These are phyloP conservation scores for Parietaria judaica DNA, from an alignment of 306 rosid species.

Conservation along the genomic window DNA sequence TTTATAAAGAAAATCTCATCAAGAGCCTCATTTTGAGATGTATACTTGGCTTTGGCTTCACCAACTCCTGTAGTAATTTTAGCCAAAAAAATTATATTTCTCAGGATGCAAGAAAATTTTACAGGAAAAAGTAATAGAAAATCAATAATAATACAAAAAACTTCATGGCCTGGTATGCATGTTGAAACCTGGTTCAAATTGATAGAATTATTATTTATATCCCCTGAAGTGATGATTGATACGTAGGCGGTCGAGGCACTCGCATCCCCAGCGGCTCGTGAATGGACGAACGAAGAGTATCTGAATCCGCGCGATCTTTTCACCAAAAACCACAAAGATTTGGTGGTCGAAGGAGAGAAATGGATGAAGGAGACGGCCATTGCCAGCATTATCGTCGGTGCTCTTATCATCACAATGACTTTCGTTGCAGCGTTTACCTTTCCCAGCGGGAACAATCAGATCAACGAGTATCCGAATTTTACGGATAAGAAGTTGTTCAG, in stretches of 20 bases:
- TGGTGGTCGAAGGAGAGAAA: neutral
- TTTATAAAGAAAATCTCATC: no score
- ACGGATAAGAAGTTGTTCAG: neutral
- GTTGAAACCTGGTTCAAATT: no score
- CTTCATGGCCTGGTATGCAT: no score
- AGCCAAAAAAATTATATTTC: no score
- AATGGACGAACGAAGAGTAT: neutral
- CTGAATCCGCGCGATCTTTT: neutral
- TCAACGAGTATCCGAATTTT: neutral
- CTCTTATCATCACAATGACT: neutral
- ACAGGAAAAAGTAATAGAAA: no score
- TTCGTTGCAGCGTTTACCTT: neutral
- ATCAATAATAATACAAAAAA: no score
- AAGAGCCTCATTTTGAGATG: no score
- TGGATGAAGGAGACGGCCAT: constrained; percentile 6
- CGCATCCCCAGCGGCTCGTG: neutral
- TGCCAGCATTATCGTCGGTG: neutral
- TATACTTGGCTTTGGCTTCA: no score
- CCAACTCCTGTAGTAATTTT: no score
- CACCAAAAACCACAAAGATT: constrained; percentile 1
- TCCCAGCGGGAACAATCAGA: neutral
- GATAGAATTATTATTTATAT: no score
- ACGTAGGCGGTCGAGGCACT: neutral
- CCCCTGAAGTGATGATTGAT: no score
- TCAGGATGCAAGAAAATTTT: no score